Base-by-base conservation (phyloP, 148 eudicot species). In the Chenopodium quinoa region DNA sequence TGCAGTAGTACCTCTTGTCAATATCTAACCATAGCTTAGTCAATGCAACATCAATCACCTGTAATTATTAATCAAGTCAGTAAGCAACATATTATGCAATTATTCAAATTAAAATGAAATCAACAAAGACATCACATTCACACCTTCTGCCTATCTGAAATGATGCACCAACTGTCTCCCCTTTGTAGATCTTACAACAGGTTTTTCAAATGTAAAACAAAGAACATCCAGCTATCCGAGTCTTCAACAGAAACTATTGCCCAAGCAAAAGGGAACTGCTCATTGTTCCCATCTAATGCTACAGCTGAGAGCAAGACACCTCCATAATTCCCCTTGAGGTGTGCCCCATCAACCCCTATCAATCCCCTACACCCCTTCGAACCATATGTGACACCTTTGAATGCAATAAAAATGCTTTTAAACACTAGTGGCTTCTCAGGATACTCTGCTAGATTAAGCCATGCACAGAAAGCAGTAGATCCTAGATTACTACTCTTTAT, bases 121-220 rank as follows among this genome's bases (percentile, higher is more conserved):
- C 25, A 23, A 23, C 25, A 23, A 23, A 23, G 25, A 23, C 25
- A 0, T 23, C 25, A 23, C 25, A 23, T 0, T 23, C 25, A 23
- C 25, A 23, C 76, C 76, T 73, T 73, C 13, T 73, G 37, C 60
- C 27, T 73, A 31, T 73, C 58, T 17, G 58, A 73, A 7, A 46
- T 73, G 1, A 73, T 73, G 9, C 58, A 46, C 76, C 76, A 73
- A 22, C 48, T 22, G 11, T 20, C 11, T 2, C 47, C 25, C 14
- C 76, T 73, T n/a, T 3, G 6, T 9, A 29, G 8, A 1, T n/a
- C 58, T 4, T 47, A 1, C 7, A 73, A 3, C 23, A 46, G 1
- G 9, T 47, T 14, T 14, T 73, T 73, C 27, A 73, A 14, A 47
- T 47, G 76, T 16, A 32, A 75, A 3, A 54, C 14, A 34, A 75